Base-by-base conservation (phyloP, 2,329 filamentous ascomycete genomes). In the Penicillium oxalicum region DNA sequence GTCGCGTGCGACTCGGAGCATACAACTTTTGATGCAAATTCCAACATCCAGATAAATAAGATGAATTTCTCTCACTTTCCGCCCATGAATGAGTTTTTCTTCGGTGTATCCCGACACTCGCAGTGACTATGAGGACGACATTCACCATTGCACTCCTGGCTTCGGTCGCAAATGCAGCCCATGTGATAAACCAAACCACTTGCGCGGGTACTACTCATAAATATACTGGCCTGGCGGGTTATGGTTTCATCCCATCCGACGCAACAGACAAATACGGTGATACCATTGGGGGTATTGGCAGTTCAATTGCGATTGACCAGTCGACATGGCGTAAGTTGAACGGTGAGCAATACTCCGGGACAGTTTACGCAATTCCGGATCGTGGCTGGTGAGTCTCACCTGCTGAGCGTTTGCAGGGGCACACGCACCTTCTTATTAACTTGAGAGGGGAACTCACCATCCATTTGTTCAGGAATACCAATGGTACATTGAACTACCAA, bases 401-500 rank as follows among this genome's bases (percentile, higher is more conserved):
- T n/a, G 24, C 39, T 26, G 28, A 6, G 36, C 28, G 1, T 18
- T 26, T 12, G 27, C 11, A 24, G 33, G 7, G 4, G 29, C n/a
- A 35, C n/a, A 35, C 18, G 4, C 26, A 35, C 7, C 11, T 5
- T 4, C 4, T 32, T 32, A 2, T 18, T 18, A 8, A 11, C 4
- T 32, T 32, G 29, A 32, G 4, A 2, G 7, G 11, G 34, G 45
- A 49, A 47, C 18, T 29, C 7, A 47, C 38, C 45, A 40, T 24
- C 35, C 18, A 32, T n/a, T 1, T 4, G 4, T 1, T 4, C 40
- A 75, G 73, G 83, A 88, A 88, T 61, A 87, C 84, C 0, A 72
- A 87, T 57, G 84, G 83, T 39, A 87, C 84, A 7, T 56, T 84
- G 13, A 87, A 87, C 63, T 86, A 77, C 63, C 80, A 86, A 55